A percentile compares a stretch with the other conserved stretches of the same genome.
Evolutionary conservation across 176 grass and related monocot genomes (phyloP).

Genomic region (Oryza rufipogon): DNA sequence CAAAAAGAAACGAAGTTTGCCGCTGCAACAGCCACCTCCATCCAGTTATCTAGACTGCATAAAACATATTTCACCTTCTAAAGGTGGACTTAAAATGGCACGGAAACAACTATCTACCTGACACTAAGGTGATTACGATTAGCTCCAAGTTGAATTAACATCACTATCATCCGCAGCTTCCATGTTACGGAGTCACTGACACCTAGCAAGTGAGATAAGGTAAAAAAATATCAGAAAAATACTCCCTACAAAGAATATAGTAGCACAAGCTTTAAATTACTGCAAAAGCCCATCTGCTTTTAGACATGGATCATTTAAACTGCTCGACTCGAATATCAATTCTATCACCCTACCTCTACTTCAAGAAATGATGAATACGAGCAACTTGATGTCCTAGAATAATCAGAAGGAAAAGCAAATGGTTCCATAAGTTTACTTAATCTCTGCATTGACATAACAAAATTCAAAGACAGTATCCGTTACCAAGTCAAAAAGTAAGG

Average conservation of each 20-base stretch:
- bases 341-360: background rate
- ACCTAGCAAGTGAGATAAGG: slow-evolving; percentile 36
- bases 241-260: background rate
- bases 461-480: background rate
- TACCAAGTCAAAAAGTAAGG: background rate
- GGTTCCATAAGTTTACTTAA: background rate
- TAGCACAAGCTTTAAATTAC: background rate
- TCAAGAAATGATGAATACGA: background rate
- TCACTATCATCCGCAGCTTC: slow-evolving; percentile 37
- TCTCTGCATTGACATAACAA: background rate
- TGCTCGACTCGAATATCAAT: background rate
- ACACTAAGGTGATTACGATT: slow-evolving; percentile 37
- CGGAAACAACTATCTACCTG: slow-evolving; percentile 34
- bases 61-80: slow-evolving; percentile 11
- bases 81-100: slow-evolving; percentile 6
- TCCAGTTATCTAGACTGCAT: slow-evolving; percentile 10
- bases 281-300: background rate
- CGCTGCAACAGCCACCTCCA: background rate
- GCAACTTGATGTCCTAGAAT: background rate
- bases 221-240: slow-evolving; percentile 26
- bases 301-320: background rate
- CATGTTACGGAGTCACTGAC: slow-evolving; percentile 38
- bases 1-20: slow-evolving; percentile 11
- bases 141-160: slow-evolving; percentile 48
- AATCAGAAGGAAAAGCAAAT: background rate